Conservation (phyloP, 805 yeast species). For the Candida endomychidarum region DNA sequence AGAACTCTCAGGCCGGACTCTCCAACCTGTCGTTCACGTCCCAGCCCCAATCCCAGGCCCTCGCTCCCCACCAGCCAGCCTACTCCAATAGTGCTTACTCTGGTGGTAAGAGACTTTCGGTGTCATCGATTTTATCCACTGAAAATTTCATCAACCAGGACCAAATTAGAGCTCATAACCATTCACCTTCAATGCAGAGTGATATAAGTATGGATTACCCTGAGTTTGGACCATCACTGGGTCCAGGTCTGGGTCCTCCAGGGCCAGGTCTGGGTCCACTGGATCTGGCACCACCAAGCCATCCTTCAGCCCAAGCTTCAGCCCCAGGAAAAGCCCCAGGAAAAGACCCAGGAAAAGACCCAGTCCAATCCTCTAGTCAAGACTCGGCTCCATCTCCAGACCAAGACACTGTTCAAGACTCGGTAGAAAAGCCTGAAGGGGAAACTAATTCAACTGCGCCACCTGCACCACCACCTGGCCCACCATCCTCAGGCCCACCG, state of each 20-base stretch:
- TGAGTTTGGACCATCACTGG: conserved; percentile 25
- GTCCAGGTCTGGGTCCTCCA: too few relatives aligned
- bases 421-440: conserved; percentile 6
- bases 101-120: conserved; percentile 21
- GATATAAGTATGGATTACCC: conserved; percentile 34
- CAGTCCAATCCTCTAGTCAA: too few relatives aligned
- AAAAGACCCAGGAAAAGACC: neutral
- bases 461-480: conserved; percentile 13
- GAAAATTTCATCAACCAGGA: conserved; percentile 19
- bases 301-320: neutral
- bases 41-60: conserved; percentile 1
- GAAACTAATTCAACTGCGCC: conserved; percentile 21
- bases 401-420: conserved; percentile 7
- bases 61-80: conserved; percentile 1
- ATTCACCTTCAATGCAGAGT: conserved; percentile 32
- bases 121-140: conserved; percentile 20
- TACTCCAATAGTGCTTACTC: neutral
- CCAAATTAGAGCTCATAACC: conserved; percentile 19
- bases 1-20: conserved; percentile 10
- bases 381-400: neutral
- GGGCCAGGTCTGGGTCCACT: too few relatives aligned
- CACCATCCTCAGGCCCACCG: conserved; percentile 7
- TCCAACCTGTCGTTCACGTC: conserved; percentile 16
- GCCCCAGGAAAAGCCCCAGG: too few relatives aligned
- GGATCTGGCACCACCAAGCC: neutral